These are phyloP conservation scores for Aspergillus terreus DNA, from an alignment of 2,329 filamentous ascomycete species.

Conservation along the genomic window DNA sequence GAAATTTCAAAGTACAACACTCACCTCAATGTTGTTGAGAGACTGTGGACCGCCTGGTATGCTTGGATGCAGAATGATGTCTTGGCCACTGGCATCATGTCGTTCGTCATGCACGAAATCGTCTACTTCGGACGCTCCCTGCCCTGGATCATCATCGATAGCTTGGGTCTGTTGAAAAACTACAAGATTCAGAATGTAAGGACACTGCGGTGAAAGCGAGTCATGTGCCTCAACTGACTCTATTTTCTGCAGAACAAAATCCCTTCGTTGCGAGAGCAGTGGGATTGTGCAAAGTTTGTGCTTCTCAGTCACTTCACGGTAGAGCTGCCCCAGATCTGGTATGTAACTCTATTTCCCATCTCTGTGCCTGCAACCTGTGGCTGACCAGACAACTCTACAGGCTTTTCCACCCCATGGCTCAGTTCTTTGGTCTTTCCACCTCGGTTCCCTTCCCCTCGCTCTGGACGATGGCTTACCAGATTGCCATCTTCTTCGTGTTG, in stretches of 20 bases:
- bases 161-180: slow-evolving; percentile 79
- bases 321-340: slow-evolving; percentile 96
- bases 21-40: slow-evolving; percentile 80
- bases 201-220: too few species aligned
- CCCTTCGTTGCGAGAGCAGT: slow-evolving; percentile 89
- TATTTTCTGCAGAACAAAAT: slow-evolving; percentile 64
- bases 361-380: not conserved
- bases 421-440: slow-evolving; percentile 84
- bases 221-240: not conserved
- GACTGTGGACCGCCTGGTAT: slow-evolving; percentile 94
- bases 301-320: slow-evolving; percentile 96
- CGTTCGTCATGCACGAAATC: slow-evolving; percentile 88
- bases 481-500: slow-evolving; percentile 88
- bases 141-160: slow-evolving; percentile 90
- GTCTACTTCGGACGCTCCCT: slow-evolving; percentile 91
- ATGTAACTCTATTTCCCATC: slow-evolving; percentile 12
- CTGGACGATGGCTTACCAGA: slow-evolving; percentile 86
- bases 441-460: slow-evolving; percentile 82
- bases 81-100: slow-evolving; percentile 95
- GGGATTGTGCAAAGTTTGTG: slow-evolving; percentile 88
- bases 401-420: slow-evolving; percentile 94
- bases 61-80: slow-evolving; percentile 97
- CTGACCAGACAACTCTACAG: slow-evolving; percentile 27
- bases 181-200: slow-evolving; percentile 90
- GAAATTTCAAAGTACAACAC: slow-evolving; percentile 71